phyloP scores from a whole-genome alignment of 1,284 basidiomycete genomes.

The Porodaedalea pini region DNA sequence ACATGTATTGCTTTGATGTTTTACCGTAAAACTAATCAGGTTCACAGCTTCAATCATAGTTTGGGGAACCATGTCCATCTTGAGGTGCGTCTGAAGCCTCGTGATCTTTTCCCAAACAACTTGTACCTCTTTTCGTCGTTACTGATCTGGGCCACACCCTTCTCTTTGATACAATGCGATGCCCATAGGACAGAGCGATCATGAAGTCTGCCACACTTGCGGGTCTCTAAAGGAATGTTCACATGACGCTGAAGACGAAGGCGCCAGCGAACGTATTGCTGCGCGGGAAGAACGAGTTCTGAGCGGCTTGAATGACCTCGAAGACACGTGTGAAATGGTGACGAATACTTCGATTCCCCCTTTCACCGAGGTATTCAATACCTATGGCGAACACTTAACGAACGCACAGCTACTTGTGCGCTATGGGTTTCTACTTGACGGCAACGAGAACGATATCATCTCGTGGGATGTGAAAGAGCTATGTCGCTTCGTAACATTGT shows the following conservation, averaged over 20 bases:
- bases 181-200: constrained; percentile 57
- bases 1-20: background rate
- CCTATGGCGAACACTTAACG: constrained; percentile 71
- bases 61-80: constrained; percentile 74
- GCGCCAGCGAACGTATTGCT: background rate
- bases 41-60: constrained; percentile 75
- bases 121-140: background rate
- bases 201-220: constrained; percentile 78
- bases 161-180: background rate
- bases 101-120: background rate
- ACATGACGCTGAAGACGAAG: constrained; percentile 53
- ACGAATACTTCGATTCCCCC: constrained; percentile 49
- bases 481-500: constrained; percentile 1
- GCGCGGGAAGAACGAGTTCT: background rate
- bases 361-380: constrained; percentile 76
- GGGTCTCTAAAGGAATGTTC: constrained; percentile 70
- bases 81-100: constrained; percentile 45
- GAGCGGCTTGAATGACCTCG: background rate
- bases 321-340: constrained; percentile 41
- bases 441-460: constrained; percentile 56
- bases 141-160: constrained; percentile 1
- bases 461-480: constrained; percentile 45
- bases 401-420: constrained; percentile 69
- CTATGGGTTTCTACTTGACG: constrained; percentile 73
- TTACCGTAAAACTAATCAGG: background rate